phyloP scores from a whole-genome alignment of 1,284 basidiomycete genomes.

The Malassezia sympodialis region DNA sequence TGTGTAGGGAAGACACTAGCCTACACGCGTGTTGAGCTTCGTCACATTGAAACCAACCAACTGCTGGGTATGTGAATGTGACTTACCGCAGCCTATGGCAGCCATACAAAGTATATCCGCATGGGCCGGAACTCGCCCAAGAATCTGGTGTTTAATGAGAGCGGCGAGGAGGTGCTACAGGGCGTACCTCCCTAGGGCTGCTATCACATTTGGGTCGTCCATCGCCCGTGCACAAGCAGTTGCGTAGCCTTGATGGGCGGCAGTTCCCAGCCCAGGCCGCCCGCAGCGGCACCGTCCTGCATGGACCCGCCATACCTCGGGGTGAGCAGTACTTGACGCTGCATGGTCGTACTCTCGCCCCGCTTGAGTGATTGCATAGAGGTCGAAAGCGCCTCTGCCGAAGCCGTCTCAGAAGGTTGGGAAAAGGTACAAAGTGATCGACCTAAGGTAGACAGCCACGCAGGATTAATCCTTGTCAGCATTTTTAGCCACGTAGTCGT shows the following conservation, averaged over 20 bases:
- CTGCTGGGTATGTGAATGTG: conserved; percentile 18
- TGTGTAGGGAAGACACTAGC: conserved; percentile 34
- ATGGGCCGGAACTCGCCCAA: conserved; percentile 62
- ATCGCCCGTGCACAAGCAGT: conserved; percentile 32
- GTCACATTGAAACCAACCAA: conserved; percentile 27
- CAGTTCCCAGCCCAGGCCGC: conserved; percentile 39
- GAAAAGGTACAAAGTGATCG: conserved; percentile 74
- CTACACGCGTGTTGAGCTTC: conserved; percentile 37
- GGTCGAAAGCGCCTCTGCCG: conserved; percentile 4
- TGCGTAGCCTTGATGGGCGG: conserved; percentile 38
- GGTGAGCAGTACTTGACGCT: conserved; percentile 29
- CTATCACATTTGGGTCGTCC: conserved; percentile 22
- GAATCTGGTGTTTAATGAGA: conserved; percentile 68
- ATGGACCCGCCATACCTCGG: conserved; percentile 40
- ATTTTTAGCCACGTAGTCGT: conserved; percentile 32
- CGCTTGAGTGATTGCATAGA: conserved; percentile 18
- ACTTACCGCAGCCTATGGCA: conserved; percentile 21
- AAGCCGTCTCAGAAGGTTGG: conserved; percentile 54
- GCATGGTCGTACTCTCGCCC: conserved; percentile 7
- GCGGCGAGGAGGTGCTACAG: conserved; percentile 63
- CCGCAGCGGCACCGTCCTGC: conserved; percentile 24
- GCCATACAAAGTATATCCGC: conserved; percentile 76
- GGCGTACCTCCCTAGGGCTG: conserved; percentile 50
- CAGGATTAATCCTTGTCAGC: conserved; percentile 60
- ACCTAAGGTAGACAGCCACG: conserved; percentile 76